Evolutionary conservation across 768 basidiomycete species (phyloP).

Genomic region (Boletus rubroflammeus): DNA sequence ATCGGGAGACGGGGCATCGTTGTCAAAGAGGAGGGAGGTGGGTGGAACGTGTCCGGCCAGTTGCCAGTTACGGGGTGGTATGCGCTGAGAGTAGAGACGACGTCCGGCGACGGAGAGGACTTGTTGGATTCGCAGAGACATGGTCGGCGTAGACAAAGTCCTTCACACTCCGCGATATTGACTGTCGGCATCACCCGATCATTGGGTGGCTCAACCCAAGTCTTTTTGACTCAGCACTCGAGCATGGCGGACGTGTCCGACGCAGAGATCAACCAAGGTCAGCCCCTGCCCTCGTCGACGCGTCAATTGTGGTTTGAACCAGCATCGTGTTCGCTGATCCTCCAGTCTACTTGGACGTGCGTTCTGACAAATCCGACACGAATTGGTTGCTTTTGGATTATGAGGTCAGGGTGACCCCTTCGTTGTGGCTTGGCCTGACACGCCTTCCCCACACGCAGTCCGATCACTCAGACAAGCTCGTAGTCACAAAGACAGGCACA

Average conservation of each 20-base stretch:
- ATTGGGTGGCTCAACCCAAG: background rate
- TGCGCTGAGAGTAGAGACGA: slow-evolving; percentile 26
- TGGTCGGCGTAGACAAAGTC: background rate
- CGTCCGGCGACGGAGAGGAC: slow-evolving; percentile 9
- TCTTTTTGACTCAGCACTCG: background rate
- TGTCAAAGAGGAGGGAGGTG: slow-evolving; percentile 27
- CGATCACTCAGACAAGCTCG: slow-evolving; percentile 78
- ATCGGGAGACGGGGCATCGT: slow-evolving; percentile 17
- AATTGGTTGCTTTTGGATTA: slow-evolving; percentile 94
- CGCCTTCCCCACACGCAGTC: slow-evolving; percentile 36
- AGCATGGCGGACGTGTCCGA: slow-evolving; percentile 79
- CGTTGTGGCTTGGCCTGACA: slow-evolving; percentile 13
- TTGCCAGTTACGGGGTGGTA: slow-evolving; percentile 30
- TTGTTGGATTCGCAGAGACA: slow-evolving; percentile 17
- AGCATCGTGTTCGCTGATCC: slow-evolving; percentile 1
- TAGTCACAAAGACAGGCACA: slow-evolving; percentile 72
- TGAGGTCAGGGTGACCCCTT: slow-evolving; percentile 44
- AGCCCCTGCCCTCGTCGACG: slow-evolving; percentile 15
- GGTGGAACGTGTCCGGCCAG: slow-evolving; percentile 32
- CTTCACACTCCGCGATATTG: slow-evolving; percentile 19
- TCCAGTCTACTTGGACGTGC: slow-evolving; percentile 83
- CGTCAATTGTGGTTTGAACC: slow-evolving; percentile 13
- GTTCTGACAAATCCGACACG: slow-evolving; percentile 77
- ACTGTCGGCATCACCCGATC: slow-evolving; percentile 24
- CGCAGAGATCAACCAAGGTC: slow-evolving; percentile 70